Conservation (phyloP, 257 asterid species). For the Solanum virginianum region DNA sequence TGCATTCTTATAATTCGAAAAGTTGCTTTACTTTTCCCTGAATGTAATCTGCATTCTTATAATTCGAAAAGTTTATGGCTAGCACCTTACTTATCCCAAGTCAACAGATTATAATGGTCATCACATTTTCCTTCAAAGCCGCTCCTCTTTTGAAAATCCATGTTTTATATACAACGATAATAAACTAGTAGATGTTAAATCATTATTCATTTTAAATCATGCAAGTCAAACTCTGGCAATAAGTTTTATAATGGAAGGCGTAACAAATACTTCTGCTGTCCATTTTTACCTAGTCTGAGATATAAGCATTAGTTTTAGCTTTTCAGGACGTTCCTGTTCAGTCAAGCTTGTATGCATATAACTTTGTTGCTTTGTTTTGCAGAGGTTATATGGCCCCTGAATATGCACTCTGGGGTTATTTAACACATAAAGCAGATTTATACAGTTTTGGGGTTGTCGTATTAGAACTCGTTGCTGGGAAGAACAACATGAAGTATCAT, state of each 20-base stretch:
- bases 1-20: background rate
- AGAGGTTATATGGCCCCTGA: slow-evolving; percentile 77
- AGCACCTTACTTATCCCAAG: background rate
- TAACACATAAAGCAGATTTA: slow-evolving; percentile 57
- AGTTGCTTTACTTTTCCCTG: no score
- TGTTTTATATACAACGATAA: background rate
- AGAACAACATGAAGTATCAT: slow-evolving; percentile 39
- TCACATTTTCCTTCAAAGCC: background rate
- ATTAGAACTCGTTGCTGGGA: slow-evolving; percentile 50
- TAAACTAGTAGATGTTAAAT: background rate
- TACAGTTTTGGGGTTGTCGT: slow-evolving; percentile 62
- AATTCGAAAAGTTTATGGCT: background rate
- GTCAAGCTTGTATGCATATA: background rate
- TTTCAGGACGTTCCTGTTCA: background rate
- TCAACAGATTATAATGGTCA: background rate
- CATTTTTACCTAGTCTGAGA: background rate
- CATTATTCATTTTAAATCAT: background rate
- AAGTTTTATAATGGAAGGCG: background rate
- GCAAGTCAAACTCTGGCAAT: background rate
- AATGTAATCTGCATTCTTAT: no score
- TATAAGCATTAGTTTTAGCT: background rate
- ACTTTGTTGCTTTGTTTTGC: background rate
- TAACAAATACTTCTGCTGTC: background rate
- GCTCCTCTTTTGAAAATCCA: background rate
- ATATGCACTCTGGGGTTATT: slow-evolving; percentile 64